Conservation (phyloP, 768 basidiomycete genomes). For the Podaxis mareebaensis region DNA sequence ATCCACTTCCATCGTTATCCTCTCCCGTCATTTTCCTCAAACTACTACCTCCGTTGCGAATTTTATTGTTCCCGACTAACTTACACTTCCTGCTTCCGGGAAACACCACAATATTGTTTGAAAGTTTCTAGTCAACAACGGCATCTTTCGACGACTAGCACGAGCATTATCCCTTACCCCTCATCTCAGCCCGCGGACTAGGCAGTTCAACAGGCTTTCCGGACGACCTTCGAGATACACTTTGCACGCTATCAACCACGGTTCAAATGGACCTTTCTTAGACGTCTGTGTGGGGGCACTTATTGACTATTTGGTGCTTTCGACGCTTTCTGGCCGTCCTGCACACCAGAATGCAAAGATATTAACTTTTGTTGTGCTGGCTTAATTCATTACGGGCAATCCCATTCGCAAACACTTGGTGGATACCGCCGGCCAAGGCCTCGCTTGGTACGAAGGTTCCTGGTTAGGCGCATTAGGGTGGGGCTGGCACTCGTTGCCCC, state of each 20-base stretch:
- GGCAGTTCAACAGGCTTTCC: not conserved
- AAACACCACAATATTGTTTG: slow-evolving; percentile 52
- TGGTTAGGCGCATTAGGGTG: slow-evolving; percentile 10
- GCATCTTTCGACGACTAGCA: slow-evolving; percentile 11
- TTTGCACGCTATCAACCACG: slow-evolving; percentile 4
- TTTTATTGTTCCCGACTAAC: slow-evolving; percentile 39
- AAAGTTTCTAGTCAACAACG: slow-evolving; percentile 26
- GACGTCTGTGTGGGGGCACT: not conserved
- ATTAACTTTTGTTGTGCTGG: slow-evolving; percentile 1
- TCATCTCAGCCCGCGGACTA: slow-evolving; percentile 8
- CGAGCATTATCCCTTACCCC: not conserved
- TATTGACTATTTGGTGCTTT: not conserved
- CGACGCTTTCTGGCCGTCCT: not conserved
- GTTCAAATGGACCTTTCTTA: not conserved
- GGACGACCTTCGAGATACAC: slow-evolving; percentile 8
- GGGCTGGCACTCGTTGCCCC: not conserved
- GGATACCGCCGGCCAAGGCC: not conserved
- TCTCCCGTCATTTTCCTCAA: slow-evolving; percentile 38
- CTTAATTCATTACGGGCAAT: not conserved
- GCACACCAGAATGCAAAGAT: not conserved
- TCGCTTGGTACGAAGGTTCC: not conserved
- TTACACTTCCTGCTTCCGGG: slow-evolving; percentile 40
- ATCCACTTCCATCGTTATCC: slow-evolving; percentile 40
- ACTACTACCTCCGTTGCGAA: slow-evolving; percentile 46
- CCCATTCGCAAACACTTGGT: not conserved